Percentiles rank a stretch among this genome's conserved stretches.
These are phyloP conservation scores for Dothidotthia symphoricarpi DNA, from an alignment of 2,329 filamentous ascomycete genomes.

Conservation along the genomic window DNA sequence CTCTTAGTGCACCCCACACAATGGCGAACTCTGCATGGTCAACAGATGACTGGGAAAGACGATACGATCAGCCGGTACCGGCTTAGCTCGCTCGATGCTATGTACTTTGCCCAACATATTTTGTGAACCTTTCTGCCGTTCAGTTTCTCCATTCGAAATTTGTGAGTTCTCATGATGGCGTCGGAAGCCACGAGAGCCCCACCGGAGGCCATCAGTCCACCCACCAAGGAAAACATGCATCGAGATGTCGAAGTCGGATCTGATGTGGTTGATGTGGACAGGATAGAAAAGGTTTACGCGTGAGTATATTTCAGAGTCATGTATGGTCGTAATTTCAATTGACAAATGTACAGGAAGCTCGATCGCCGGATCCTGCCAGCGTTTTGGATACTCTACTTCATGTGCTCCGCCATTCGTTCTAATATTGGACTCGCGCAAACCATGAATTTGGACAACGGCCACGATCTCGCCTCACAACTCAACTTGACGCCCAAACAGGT, in stretches of 20 bases:
- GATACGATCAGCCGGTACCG: slow-evolving; percentile 14
- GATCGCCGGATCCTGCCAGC: slow-evolving; percentile 64
- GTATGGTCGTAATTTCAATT: neutral
- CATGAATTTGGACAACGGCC: slow-evolving; percentile 71
- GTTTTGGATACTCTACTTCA: slow-evolving; percentile 88
- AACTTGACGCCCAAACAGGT: slow-evolving; percentile 71
- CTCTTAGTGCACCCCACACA: slow-evolving; percentile 2
- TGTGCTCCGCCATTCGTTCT: slow-evolving; percentile 86
- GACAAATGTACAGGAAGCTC: slow-evolving; percentile 49
- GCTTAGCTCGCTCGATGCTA: slow-evolving; percentile 12
- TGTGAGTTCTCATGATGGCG: slow-evolving; percentile 18
- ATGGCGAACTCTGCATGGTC: too few species aligned
- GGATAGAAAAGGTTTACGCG: slow-evolving; percentile 41
- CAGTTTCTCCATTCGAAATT: neutral
- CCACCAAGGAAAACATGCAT: slow-evolving; percentile 28
- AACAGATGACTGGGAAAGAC: slow-evolving; percentile 7
- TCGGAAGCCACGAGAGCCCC: slow-evolving; percentile 13
- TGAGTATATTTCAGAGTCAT: slow-evolving; percentile 12
- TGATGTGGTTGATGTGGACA: slow-evolving; percentile 36
- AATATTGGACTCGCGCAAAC: slow-evolving; percentile 94
- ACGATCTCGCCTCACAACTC: slow-evolving; percentile 73
- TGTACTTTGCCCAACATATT: neutral
- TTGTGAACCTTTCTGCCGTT: neutral
- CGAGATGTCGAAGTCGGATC: slow-evolving; percentile 36
- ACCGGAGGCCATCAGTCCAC: slow-evolving; percentile 8